Conservation (phyloP, 1,139 yeast species). For the Diutina scorzettiae region DNA sequence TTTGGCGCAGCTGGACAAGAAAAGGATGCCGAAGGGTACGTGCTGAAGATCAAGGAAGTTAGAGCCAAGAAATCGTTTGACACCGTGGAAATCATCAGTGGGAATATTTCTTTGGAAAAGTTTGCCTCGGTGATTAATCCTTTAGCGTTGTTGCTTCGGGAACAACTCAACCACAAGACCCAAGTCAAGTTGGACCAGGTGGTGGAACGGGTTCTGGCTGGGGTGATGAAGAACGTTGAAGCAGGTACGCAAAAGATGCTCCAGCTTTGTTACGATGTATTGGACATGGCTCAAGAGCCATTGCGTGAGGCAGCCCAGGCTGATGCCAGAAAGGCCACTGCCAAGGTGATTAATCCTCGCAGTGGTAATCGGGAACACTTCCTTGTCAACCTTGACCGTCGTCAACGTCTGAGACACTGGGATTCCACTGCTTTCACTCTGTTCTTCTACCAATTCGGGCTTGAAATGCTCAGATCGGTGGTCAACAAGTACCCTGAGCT, state of each 20-base stretch:
- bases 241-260: conserved; percentile 49
- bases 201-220: conserved; percentile 62
- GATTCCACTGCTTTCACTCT: conserved; percentile 39
- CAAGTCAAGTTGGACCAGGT: conserved; percentile 75
- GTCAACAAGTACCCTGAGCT: conserved; percentile 49
- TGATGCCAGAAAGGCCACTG: conserved; percentile 7
- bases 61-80: conserved; percentile 83
- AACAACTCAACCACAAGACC: conserved; percentile 52
- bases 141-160: conserved; percentile 50
- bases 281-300: conserved; percentile 35
- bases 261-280: conserved; percentile 60
- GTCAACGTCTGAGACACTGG: conserved; percentile 38
- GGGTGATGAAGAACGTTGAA: conserved; percentile 61
- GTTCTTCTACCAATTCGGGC: conserved; percentile 63
- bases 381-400: conserved; percentile 53
- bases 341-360: neutral
- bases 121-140: conserved; percentile 63
- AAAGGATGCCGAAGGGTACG: conserved; percentile 89
- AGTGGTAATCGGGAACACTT: conserved; percentile 42
- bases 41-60: conserved; percentile 80
- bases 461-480: conserved; percentile 68
- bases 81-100: conserved; percentile 67
- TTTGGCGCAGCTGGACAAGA: conserved; percentile 92
- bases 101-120: conserved; percentile 46
- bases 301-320: conserved; percentile 14